Conservation (phyloP, 352 stramenopile genomes). For the Phytophthora podocarpi region DNA sequence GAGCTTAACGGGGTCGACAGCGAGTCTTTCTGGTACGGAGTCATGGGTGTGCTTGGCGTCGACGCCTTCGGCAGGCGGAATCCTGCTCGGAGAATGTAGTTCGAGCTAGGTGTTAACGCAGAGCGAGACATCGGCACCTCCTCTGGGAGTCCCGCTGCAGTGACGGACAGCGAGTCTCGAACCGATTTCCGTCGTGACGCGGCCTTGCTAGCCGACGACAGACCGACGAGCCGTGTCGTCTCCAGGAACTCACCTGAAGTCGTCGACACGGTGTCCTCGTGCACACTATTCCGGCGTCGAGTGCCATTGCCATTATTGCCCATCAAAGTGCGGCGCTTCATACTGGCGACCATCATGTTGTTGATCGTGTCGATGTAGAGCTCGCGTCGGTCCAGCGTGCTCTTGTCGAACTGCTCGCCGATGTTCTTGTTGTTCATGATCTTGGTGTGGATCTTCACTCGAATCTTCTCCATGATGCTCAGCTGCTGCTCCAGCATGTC, state of each 20-base stretch:
- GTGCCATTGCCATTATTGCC: constrained; percentile 9
- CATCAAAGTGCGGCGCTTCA: constrained; percentile 71
- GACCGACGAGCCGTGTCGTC: constrained; percentile 45
- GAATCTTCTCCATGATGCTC: constrained; percentile 74
- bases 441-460: constrained; percentile 80
- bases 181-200: constrained; percentile 31
- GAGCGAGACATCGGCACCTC: constrained; percentile 34
- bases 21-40: constrained; percentile 26
- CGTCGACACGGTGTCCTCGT: constrained; percentile 27
- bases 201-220: constrained; percentile 18
- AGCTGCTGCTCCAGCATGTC: constrained; percentile 72
- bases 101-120: constrained; percentile 45
- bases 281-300: constrained; percentile 22
- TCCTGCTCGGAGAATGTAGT: constrained; percentile 57
- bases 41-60: constrained; percentile 33
- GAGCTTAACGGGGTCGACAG: constrained; percentile 26
- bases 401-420: constrained; percentile 88
- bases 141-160: constrained; percentile 32
- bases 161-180: constrained; percentile 36
- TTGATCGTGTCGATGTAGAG: constrained; percentile 81
- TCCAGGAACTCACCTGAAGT: constrained; percentile 46
- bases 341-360: constrained; percentile 77
- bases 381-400: constrained; percentile 72
- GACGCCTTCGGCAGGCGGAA: constrained; percentile 62
- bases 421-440: constrained; percentile 93